These are phyloP conservation scores for Starmerella powellii DNA, from an alignment of 805 yeast species.

Conservation along the genomic window DNA sequence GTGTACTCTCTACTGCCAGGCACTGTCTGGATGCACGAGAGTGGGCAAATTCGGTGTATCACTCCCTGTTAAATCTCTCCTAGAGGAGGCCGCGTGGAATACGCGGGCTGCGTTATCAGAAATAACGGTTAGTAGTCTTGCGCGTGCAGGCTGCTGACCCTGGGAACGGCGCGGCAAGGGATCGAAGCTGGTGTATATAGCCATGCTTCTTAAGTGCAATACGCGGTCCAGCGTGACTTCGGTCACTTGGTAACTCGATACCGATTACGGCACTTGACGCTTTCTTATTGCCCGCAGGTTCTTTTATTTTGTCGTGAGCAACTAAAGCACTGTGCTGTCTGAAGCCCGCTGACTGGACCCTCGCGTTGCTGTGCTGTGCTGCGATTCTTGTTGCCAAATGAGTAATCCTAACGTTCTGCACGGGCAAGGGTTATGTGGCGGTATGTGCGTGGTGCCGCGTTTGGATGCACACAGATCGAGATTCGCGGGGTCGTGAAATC, in stretches of 20 bases:
- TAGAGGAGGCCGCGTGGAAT: constrained; percentile 26
- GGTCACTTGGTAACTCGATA: constrained; percentile 23
- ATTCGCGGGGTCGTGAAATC: too few species aligned
- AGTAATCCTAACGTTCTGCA: too few species aligned
- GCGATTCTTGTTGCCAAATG: too few species aligned
- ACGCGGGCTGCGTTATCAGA: constrained; percentile 27
- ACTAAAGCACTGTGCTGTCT: too few species aligned
- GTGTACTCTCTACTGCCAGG: constrained; percentile 23
- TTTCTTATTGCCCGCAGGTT: constrained; percentile 2
- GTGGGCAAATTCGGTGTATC: constrained; percentile 29
- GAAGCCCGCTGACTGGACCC: too few species aligned
- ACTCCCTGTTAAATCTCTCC: constrained; percentile 18
- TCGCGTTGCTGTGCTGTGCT: too few species aligned
- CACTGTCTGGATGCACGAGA: constrained; percentile 19
- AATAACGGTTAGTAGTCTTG: constrained; percentile 19
- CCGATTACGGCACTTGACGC: constrained; percentile 25
- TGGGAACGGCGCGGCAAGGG: constrained; percentile 27
- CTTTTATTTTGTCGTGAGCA: not conserved
- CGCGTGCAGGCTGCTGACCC: constrained; percentile 5
- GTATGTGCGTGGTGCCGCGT: too few species aligned
- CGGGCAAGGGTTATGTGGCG: too few species aligned
- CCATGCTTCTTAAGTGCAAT: constrained; percentile 25
- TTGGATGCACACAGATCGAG: too few species aligned
- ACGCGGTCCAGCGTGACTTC: constrained; percentile 24
- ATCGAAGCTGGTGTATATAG: constrained; percentile 14